phyloP scores from a whole-genome alignment of 148 eudicot genomes.

The Silene latifolia region DNA sequence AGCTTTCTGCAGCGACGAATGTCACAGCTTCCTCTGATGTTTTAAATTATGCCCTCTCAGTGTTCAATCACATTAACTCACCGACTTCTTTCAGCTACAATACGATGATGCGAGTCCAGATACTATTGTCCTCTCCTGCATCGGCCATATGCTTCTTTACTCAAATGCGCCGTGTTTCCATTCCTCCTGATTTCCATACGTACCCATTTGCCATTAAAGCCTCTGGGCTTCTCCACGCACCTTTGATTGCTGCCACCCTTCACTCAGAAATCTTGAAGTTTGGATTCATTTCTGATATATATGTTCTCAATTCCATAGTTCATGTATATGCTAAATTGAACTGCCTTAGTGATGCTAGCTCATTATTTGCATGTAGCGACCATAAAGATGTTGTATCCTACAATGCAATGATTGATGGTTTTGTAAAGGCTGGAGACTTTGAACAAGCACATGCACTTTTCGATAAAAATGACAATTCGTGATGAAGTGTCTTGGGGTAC shows the following conservation, averaged over 20 bases:
- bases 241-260: constrained; percentile 32
- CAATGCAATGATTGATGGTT: constrained; percentile 70
- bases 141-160: constrained; percentile 49
- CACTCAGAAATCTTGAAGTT: constrained; percentile 54
- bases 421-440: constrained; percentile 56
- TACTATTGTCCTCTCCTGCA: constrained; percentile 44
- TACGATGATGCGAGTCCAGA: constrained; percentile 62
- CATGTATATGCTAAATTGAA: constrained; percentile 35
- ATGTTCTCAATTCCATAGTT: constrained; percentile 56
- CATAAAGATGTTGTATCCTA: constrained; percentile 57
- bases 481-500: constrained; percentile 84
- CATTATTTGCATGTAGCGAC: constrained; percentile 52
- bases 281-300: constrained; percentile 53
- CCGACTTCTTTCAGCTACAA: constrained; percentile 70
- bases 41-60: constrained; percentile 40
- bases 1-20: constrained; percentile 19
- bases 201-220: constrained; percentile 79
- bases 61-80: constrained; percentile 45
- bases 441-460: constrained; percentile 49
- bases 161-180: constrained; percentile 48
- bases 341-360: constrained; percentile 31
- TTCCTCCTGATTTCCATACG: constrained; percentile 67
- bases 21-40: constrained; percentile 10
- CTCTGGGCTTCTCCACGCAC: constrained; percentile 31
- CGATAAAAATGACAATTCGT: constrained; percentile 56